Base-by-base conservation (phyloP, 2,329 filamentous ascomycete species). In the Penicillium janthinellum region DNA sequence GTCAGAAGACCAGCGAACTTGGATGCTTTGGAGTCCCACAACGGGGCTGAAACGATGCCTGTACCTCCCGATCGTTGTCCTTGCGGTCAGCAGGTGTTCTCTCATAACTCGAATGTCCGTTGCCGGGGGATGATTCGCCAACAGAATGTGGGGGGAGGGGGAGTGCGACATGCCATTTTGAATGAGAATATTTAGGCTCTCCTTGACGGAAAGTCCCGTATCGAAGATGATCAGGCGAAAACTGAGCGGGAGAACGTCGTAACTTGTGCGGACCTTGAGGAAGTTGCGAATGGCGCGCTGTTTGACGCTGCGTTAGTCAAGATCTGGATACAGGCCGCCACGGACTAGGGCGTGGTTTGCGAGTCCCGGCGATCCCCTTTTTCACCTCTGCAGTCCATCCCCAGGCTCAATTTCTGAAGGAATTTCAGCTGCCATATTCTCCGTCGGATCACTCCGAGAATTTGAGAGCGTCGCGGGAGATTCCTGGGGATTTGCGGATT, bases 151-250 rank as follows among this genome's bases (percentile, higher is more conserved):
- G 20, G 20, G 20, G 20, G 22, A 34, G 37, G 28, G 42, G 47
- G 38, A 41, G 35, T 50, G 52, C 37, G 35, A 72, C 78, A 63
- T 75, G 96, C 94, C 92, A 83, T 98, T 98, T 77, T 98, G 94
- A 49, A 92, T 92, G 65, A 99, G 84, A 68, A 98, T 98, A 72
- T 91, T 92, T 71, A 99, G 82, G 77, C 92, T 97, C 84, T 98
- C 97, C 81, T 96, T 96, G 70, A 99, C 96, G 57, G 97, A 87
- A 59, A 99, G 84, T 63, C 93, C 89, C 63, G 92, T 98, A 78
- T 99, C 96, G 75, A 99, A 91, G 65, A 97, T 87, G 72, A 99
- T 96, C 57, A 99, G 87, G 64, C 95, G 90, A 79, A 96, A 99
- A 67, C 93, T 97, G 62, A 99, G 86, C 17, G 95, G 95, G 50